Evolutionary conservation across 768 basidiomycete genomes (phyloP), one percentile per base, ranked within the genome.

Genomic region (Lactifluus piperatus): DNA sequence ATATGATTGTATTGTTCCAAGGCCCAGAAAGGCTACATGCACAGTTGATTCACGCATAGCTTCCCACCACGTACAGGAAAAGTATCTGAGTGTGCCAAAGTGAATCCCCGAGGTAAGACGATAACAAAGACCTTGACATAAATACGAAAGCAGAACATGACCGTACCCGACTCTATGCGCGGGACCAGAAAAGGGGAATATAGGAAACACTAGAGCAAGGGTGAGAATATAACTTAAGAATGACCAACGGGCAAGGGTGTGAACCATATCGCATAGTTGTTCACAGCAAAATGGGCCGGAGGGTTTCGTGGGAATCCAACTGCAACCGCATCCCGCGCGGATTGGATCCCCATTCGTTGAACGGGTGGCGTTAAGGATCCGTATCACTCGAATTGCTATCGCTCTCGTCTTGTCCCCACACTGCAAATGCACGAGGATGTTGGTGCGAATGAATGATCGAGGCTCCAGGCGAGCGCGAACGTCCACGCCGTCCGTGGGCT

Each of bases 341-440:
- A 18, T 10, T 13, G 1, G 10, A 39, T 7, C 27, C 18, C 26
- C 32, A 36, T 47, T 16, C 20, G 5, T n/a, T 29, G n/a, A 46
- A 30, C 36, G 11, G 30, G 20, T 45, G 34, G 27, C 34, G 16
- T 72, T 64, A 76, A 29, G 67, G 67, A 58, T 86, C 84, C 52
- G 79, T 84, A 66, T 91, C 89, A 62, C 88, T 91, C 14, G 88
- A 78, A 66, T 85, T 86, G 68, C 87, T 89, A 65, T 93, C 91
- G 56, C 87, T 91, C 71, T 92, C 91, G 67, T 93, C 91, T 41
- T 90, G 86, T 0, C 91, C 91, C 82, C 84, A 90, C 11, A 89
- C 88, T 20, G 91, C 91, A 66, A 93, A 93, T 8, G 87, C 85
- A 36, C 80, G 62, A 43, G 64, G 61, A 64, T 66, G 16, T 75